Base-by-base conservation (phyloP, 805 yeast species). In the Wickerhamomyces mucosus region DNA sequence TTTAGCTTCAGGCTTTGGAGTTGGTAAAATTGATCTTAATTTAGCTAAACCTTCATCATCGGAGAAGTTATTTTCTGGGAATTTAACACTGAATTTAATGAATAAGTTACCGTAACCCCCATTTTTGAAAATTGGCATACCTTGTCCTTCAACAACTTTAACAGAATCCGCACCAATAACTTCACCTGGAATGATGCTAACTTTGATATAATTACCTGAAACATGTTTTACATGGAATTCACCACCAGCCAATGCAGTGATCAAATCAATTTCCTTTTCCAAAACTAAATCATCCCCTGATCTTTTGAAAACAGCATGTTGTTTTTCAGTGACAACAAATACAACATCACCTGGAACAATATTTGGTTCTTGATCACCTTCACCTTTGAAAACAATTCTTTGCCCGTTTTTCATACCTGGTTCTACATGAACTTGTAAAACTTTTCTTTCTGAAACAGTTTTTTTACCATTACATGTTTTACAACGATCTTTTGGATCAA, bases 391-490 rank as follows among this genome's bases (percentile, higher is more conserved):
- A 6, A 76, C 83, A 47, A 92, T 72, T 62, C 76, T 77, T 65
- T 89, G 95, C 38, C 96, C 96, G 52, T 85, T 81, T 53, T 69
- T 78, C 96, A 89, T 89, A 66, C 99, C 99, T 50, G 94, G 92
- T 56, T 85, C 95, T 53, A 92, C 74, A 62, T 88, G 84, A 35
- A 92, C 96, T 63, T 86, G 92, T 53, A 92, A 67, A 38, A 92
- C 78, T 71, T 92, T 89, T 66, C 95, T 77, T 67, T 89, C 96
- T 42, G 70, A 70, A 39, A 66, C 65, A 28, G 86, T 78, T 71
- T 86, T 92, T 65, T 83, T 78, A 65, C 97, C 99, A 42, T 64
- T 65, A 72, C 99, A 92, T 18, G 60, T 52, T 48, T 73, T 73
- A 75, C 99, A 92, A 52, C 86, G 73, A 63, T 85, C 95, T 65